phyloP scores from a whole-genome alignment of 2,329 filamentous ascomycete species.

The Colletotrichum graminicola region DNA sequence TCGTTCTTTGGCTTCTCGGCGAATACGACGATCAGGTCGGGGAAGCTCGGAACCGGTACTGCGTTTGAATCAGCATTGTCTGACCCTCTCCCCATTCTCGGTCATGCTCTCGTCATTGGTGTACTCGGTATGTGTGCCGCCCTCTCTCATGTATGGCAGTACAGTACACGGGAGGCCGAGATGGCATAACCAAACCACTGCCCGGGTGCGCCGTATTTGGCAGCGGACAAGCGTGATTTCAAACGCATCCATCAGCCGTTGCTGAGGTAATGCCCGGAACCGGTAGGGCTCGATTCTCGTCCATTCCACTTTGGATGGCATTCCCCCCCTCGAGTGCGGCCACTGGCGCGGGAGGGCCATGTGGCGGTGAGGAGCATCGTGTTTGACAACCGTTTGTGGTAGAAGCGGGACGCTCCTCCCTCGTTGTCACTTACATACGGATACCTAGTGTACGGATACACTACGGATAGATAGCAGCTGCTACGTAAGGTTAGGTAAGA shows the following conservation, averaged over 20 bases:
- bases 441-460: too few species aligned
- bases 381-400: slow-evolving; percentile 34
- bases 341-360: neutral
- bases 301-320: slow-evolving; percentile 1
- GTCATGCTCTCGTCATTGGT: slow-evolving; percentile 26
- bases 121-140: neutral
- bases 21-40: slow-evolving; percentile 32
- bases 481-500: too few species aligned
- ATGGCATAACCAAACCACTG: neutral
- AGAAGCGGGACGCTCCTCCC: slow-evolving; percentile 17
- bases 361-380: slow-evolving; percentile 37
- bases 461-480: too few species aligned
- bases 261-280: slow-evolving; percentile 38
- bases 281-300: neutral
- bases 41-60: slow-evolving; percentile 17
- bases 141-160: neutral
- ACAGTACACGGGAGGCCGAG: slow-evolving; percentile 1
- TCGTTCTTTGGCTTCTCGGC: slow-evolving; percentile 12
- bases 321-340: slow-evolving; percentile 2
- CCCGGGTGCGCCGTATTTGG: slow-evolving; percentile 24
- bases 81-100: slow-evolving; percentile 7
- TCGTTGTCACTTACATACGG: too few species aligned
- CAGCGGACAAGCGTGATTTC: slow-evolving; percentile 34
- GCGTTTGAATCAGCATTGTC: slow-evolving; percentile 31
- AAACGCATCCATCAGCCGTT: slow-evolving; percentile 36